These are phyloP conservation scores for Pseudogymnoascus sp. DNA, from an alignment of 2,329 filamentous ascomycete species.

Conservation along the genomic window DNA sequence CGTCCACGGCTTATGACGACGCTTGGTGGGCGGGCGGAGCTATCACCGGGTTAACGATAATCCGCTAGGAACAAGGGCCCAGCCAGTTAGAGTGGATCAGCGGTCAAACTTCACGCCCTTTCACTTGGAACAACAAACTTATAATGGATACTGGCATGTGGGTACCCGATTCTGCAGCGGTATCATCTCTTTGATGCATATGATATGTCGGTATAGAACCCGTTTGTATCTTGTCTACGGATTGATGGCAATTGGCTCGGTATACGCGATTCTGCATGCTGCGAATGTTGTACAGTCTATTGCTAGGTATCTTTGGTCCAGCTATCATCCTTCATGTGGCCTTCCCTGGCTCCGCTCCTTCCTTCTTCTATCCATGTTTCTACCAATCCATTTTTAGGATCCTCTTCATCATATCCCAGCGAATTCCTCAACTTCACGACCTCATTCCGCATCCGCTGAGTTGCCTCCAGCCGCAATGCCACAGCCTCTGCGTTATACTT, in stretches of 20 bases:
- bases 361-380: constrained; percentile 65
- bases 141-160: background rate
- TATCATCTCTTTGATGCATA: background rate
- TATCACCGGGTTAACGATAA: background rate
- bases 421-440: constrained; percentile 67
- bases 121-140: constrained; percentile 4
- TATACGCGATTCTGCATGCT: background rate
- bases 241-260: background rate
- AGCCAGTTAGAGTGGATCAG: constrained; percentile 4
- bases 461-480: constrained; percentile 69
- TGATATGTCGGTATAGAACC: background rate
- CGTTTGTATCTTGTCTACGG: background rate
- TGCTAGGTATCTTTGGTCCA: constrained; percentile 42
- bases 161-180: background rate
- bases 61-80: constrained; percentile 7
- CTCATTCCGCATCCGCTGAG: constrained; percentile 66
- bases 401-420: constrained; percentile 65
- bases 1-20: background rate
- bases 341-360: constrained; percentile 45
- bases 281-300: background rate
- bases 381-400: constrained; percentile 64
- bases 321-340: constrained; percentile 48
- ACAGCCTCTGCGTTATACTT: constrained; percentile 66
- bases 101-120: background rate
- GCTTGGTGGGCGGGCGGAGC: constrained; percentile 5